Evolutionary conservation across 176 grass and related monocot genomes (phyloP).

Genomic region (Carex cristatella): DNA sequence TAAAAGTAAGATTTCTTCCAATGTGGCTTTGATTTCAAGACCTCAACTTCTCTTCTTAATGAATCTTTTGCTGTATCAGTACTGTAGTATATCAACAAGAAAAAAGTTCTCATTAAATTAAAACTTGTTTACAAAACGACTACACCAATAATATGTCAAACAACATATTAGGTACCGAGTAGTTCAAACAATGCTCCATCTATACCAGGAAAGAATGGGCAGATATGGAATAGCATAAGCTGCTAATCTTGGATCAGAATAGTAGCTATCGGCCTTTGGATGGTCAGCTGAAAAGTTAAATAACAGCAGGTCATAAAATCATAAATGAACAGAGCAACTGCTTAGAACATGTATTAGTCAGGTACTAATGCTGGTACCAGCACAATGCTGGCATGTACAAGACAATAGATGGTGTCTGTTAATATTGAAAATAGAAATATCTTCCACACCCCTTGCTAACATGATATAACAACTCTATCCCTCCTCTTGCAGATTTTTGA

Average conservation of each 20-base stretch:
- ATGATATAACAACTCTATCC: not conserved
- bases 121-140: conserved; percentile 18
- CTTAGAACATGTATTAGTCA: not conserved
- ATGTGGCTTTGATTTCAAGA: conserved; percentile 74
- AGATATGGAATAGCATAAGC: conserved; percentile 97
- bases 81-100: conserved; percentile 32
- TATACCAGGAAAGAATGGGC: conserved; percentile 84
- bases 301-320: conserved; percentile 10
- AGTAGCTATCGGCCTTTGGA: conserved; percentile 86
- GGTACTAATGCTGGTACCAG: not conserved
- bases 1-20: conserved; percentile 98
- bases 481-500: not conserved
- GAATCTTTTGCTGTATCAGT: conserved; percentile 79
- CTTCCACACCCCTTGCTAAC: not conserved
- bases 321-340: not conserved
- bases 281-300: conserved; percentile 67
- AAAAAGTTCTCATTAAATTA: conserved; percentile 14
- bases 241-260: conserved; percentile 91
- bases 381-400: not conserved
- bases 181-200: conserved; percentile 18
- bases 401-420: not conserved
- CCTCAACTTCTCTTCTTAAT: conserved; percentile 68
- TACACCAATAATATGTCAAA: conserved; percentile 17
- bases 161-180: not conserved
- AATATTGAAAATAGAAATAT: not conserved